Conservation (phyloP, 2,329 filamentous ascomycete species). For the Epichloe bromicola region DNA sequence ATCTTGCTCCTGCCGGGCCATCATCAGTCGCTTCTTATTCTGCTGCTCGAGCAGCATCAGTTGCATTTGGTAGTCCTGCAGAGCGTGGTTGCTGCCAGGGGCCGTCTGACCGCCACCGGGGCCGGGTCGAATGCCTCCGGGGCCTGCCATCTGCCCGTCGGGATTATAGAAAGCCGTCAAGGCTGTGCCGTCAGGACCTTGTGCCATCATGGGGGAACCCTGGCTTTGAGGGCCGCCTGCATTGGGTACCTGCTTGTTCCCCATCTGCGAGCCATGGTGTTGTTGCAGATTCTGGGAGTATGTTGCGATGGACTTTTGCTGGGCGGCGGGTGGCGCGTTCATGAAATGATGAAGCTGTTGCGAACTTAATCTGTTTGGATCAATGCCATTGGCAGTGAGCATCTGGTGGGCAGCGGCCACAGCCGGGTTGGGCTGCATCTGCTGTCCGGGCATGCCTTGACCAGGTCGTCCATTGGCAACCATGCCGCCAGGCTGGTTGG, state of each 20-base stretch:
- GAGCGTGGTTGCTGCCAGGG: slow-evolving; percentile 57
- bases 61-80: slow-evolving; percentile 85
- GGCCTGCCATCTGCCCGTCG: slow-evolving; percentile 41
- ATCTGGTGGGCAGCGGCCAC: slow-evolving; percentile 43
- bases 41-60: slow-evolving; percentile 78
- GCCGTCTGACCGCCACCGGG: slow-evolving; percentile 33
- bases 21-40: slow-evolving; percentile 75
- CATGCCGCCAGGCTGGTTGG: slow-evolving; percentile 50
- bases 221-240: slow-evolving; percentile 57
- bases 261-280: slow-evolving; percentile 70
- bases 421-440: slow-evolving; percentile 43
- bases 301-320: slow-evolving; percentile 75
- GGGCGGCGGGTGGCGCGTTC: slow-evolving; percentile 43
- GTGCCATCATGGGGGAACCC: slow-evolving; percentile 70
- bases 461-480: slow-evolving; percentile 60
- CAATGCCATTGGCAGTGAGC: slow-evolving; percentile 58
- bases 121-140: slow-evolving; percentile 44
- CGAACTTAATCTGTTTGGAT: slow-evolving; percentile 57
- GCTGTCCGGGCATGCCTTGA: slow-evolving; percentile 60
- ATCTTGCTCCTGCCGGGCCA: slow-evolving; percentile 72
- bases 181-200: slow-evolving; percentile 51
- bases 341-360: slow-evolving; percentile 60
- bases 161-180: slow-evolving; percentile 51
- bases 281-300: slow-evolving; percentile 77
- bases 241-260: slow-evolving; percentile 68